phyloP scores from a whole-genome alignment of 148 eudicot genomes.

The Amaranthus hypochondriacus region DNA sequence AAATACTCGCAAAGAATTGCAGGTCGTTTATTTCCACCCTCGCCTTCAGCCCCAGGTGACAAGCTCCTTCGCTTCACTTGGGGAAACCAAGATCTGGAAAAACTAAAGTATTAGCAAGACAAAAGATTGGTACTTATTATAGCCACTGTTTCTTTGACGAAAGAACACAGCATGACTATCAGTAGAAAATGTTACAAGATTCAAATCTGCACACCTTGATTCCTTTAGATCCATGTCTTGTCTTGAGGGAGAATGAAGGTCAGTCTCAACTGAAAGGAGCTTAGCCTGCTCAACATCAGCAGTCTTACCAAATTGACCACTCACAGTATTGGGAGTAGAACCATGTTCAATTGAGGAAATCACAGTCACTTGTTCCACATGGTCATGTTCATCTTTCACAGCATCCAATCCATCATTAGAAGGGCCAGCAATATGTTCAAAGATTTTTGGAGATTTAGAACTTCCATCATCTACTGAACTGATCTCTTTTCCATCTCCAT shows the following conservation, averaged over 20 bases:
- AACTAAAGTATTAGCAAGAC: slow-evolving; percentile 33
- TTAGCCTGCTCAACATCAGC: slow-evolving; percentile 25
- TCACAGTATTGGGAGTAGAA: slow-evolving; percentile 15
- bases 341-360: slow-evolving; percentile 21
- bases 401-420: slow-evolving; percentile 1
- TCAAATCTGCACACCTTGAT: slow-evolving; percentile 45
- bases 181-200: slow-evolving; percentile 9
- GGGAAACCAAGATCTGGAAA: slow-evolving; percentile 54
- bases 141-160: slow-evolving; percentile 12
- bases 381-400: slow-evolving; percentile 14
- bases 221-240: slow-evolving; percentile 31
- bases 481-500: slow-evolving; percentile 16
- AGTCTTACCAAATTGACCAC: slow-evolving; percentile 20
- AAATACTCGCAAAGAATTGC: slow-evolving; percentile 64
- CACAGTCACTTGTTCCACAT: slow-evolving; percentile 5
- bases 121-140: slow-evolving; percentile 25
- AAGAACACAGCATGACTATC: slow-evolving; percentile 11
- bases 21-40: slow-evolving; percentile 50
- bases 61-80: slow-evolving; percentile 50
- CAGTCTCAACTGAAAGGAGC: slow-evolving; percentile 25
- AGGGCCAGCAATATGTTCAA: slow-evolving; percentile 9
- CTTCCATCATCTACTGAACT: slow-evolving; percentile 16
- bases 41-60: slow-evolving; percentile 40
- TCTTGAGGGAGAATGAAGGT: slow-evolving; percentile 31
- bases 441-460: slow-evolving; percentile 20